phyloP scores from a whole-genome alignment of 1,284 basidiomycete genomes.

The Papiliotrema laurentii region DNA sequence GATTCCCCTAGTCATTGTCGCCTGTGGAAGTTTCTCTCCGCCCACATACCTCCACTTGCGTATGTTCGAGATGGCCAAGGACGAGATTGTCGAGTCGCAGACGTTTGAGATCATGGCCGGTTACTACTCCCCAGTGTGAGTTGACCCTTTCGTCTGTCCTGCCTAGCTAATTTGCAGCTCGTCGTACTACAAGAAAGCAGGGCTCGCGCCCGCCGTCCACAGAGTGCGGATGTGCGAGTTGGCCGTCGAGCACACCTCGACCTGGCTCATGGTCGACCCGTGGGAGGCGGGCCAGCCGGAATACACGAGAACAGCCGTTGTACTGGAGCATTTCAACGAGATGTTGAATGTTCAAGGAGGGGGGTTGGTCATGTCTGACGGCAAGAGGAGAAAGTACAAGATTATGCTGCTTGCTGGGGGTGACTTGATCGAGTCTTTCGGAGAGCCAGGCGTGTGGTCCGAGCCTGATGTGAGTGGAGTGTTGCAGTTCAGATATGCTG shows the following conservation, averaged over 20 bases:
- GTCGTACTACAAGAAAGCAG: conserved; percentile 87
- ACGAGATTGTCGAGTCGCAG: conserved; percentile 87
- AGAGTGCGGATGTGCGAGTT: conserved; percentile 84
- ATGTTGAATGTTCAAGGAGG: conserved; percentile 78
- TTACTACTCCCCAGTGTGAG: conserved; percentile 81
- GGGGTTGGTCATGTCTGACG: conserved; percentile 42
- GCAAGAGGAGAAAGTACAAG: conserved; percentile 49
- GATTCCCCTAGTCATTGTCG: conserved; percentile 52
- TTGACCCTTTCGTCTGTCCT: background rate
- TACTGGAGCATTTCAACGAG: conserved; percentile 92
- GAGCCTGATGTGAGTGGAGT: conserved; percentile 71
- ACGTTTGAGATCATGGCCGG: conserved; percentile 90
- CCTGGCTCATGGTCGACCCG: conserved; percentile 78
- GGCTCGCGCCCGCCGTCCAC: conserved; percentile 72
- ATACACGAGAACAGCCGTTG: conserved; percentile 92
- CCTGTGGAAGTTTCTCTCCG: conserved; percentile 56
- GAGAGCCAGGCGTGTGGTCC: conserved; percentile 92
- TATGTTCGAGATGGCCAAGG: conserved; percentile 98
- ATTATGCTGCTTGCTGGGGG: conserved; percentile 96
- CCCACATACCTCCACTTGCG: conserved; percentile 60
- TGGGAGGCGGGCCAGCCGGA: conserved; percentile 90
- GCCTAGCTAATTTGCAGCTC: conserved; percentile 52
- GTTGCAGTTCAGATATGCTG: background rate
- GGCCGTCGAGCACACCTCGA: conserved; percentile 63
- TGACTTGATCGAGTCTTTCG: conserved; percentile 96